Evolutionary conservation across 106 monocot genomes (phyloP), one percentile per base, ranked within the genome.

Genomic region (Apostasia shenzhenica): DNA sequence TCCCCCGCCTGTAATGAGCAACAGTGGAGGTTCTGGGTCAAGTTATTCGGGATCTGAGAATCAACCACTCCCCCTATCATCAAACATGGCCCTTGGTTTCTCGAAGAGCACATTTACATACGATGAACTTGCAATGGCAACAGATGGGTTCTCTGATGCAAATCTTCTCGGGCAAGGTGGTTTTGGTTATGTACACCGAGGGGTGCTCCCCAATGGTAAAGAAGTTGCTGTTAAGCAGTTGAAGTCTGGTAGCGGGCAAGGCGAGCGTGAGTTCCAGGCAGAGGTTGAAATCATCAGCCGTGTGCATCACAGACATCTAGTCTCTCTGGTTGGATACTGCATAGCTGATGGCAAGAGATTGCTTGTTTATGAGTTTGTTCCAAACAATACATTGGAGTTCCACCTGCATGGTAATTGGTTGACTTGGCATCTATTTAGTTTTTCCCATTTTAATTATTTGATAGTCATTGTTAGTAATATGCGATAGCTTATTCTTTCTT

Each of bases 361-460:
- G 41, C 86, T 90, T 75, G 90, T 86, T 60, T 90, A 90, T 77
- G 90, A 90, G 43, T 90, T 77, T 71, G 85, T 86, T 54, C 73
- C 82, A 2, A 86, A 86, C 62, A 82, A 76, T 60, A 86, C 85
- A 11, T 45, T 86, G 41, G 85, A 82, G 69, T 86, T 86, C 67
- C 85, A 86, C 70, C 66, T 86, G 78, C 85, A 86, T 45, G 85
- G 85, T 86, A 82, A 68, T 26, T 8, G 54, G 53, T n/a, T 3
- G 45, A 45, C 42, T 65, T 65, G 37, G 26, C 65, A 7, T 48
- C 37, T 48, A 65, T 13, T 26, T 26, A 45, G 45, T 62, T 62
- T 45, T 8, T 61, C 26, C 26, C 0, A 26, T 26, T 26, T 26
- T 26, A 26, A 26, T 26, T 26, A 26, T 26, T 26, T 26, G 26